Evolutionary conservation across 202 grass and related monocot genomes (phyloP).

Genomic region (Setaria viridis): DNA sequence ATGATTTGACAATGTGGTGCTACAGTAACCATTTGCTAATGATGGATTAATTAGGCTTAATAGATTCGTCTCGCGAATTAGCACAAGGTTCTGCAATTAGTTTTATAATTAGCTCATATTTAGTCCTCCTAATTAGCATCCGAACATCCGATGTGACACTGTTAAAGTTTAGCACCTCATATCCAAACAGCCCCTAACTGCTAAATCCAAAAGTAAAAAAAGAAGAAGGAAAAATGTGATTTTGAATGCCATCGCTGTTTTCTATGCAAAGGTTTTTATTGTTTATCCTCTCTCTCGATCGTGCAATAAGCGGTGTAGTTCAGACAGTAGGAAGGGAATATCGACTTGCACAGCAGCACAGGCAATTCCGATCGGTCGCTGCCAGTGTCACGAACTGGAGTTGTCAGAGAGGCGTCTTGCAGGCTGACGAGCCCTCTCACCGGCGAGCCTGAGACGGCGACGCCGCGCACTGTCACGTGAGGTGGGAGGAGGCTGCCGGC

Average conservation of each 20-base stretch:
- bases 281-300: neutral
- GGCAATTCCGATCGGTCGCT: neutral
- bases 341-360: slow-evolving; percentile 31
- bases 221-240: too few species aligned
- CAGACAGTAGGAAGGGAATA: slow-evolving; percentile 46
- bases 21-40: too few species aligned
- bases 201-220: neutral
- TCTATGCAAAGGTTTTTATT: neutral
- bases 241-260: neutral
- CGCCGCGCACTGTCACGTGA: slow-evolving; percentile 15
- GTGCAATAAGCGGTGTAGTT: slow-evolving; percentile 47
- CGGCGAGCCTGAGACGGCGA: slow-evolving; percentile 30
- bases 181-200: too few species aligned
- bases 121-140: too few species aligned
- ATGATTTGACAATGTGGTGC: too few species aligned
- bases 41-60: too few species aligned
- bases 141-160: too few species aligned
- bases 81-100: too few species aligned
- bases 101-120: too few species aligned
- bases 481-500: slow-evolving; percentile 24
- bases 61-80: too few species aligned
- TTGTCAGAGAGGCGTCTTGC: neutral
- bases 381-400: neutral
- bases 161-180: too few species aligned
- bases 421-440: slow-evolving; percentile 33